These are phyloP conservation scores for Parietichytrium sp. DNA, from an alignment of 108 stramenopile genomes.

Conservation along the genomic window DNA sequence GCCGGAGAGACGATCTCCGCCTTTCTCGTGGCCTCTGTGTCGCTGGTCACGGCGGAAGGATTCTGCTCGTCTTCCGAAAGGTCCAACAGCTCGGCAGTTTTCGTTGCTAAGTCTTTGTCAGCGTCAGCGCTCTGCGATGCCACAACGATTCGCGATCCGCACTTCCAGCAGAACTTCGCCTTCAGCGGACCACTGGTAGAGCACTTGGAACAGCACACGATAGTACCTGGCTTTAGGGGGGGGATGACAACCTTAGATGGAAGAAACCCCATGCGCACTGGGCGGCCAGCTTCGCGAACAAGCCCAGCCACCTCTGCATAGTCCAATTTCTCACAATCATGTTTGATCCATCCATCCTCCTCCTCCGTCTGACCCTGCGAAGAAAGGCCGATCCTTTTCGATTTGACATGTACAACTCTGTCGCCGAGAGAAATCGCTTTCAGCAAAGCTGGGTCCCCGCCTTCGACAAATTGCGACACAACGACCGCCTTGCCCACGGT, in stretches of 20 bases:
- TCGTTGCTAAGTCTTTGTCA: background rate
- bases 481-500: background rate
- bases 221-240: background rate
- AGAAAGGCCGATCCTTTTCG: background rate
- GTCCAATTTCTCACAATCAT: background rate
- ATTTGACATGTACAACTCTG: conserved; percentile 25
- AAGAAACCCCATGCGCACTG: background rate
- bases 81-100: background rate
- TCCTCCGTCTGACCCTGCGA: background rate
- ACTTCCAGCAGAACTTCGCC: conserved; percentile 34
- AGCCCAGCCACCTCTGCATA: conserved; percentile 6
- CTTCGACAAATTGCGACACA: conserved; percentile 10
- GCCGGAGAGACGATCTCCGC: too few relatives aligned
- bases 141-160: conserved; percentile 15
- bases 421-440: background rate
- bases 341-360: background rate
- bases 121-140: too few relatives aligned
- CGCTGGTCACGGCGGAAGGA: too few relatives aligned
- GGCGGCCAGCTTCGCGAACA: conserved; percentile 30
- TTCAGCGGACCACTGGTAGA: background rate
- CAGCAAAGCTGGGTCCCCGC: background rate
- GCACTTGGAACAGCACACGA: background rate
- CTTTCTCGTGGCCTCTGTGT: too few relatives aligned
- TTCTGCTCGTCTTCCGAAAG: background rate
- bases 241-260: background rate